Base-by-base conservation (phyloP, 2,329 filamentous ascomycete genomes). In the Aspergillus quadricinctus region DNA sequence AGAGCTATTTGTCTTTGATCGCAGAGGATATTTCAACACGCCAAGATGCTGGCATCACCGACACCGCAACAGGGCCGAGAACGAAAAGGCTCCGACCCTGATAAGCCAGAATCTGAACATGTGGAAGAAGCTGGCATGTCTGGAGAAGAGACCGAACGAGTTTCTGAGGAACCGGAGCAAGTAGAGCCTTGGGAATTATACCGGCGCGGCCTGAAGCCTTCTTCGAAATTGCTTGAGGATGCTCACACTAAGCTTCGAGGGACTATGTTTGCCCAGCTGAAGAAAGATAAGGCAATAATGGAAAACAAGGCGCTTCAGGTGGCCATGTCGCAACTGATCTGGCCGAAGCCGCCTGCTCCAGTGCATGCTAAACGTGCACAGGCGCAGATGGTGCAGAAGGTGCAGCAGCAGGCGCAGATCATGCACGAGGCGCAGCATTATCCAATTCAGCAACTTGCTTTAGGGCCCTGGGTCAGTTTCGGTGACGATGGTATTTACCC, bases 61-160 rank as follows among this genome's bases (percentile, higher is more conserved):
- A 46, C 10, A 14, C 21, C 21, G 43, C 43, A 23, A 46, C n/a
- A 23, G 23, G 43, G 23, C 9, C 43, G 21, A 46, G 11, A 11
- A 23, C 19, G 21, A 46, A 23, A 21, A 19, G 17, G 21, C 27
- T 50, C 45, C 9, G 46, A 43, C 3, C 8, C 17, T 19, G 54
- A 54, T 11, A 43, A 10, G 7, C 54, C 57, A 1, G 48, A 57
- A 25, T 17, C 48, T 41, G 48, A 59, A 40, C 54, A 57, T 52
- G 54, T 59, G 27, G 54, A 57, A 51, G 43, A 41, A 19, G 28
- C 35, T 17, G 6, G 11, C 41, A 4, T 28, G 17, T 25, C 31
- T 27, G 28, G 17, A 48, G 27, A 40, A 43, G 4, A 19, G 11
- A 3, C 41, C 2, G 41, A 10, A 23, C 19, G n/a, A 45, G 41